phyloP scores from a whole-genome alignment of 768 basidiomycete species.

The Coprinellus aureogranulatus region DNA sequence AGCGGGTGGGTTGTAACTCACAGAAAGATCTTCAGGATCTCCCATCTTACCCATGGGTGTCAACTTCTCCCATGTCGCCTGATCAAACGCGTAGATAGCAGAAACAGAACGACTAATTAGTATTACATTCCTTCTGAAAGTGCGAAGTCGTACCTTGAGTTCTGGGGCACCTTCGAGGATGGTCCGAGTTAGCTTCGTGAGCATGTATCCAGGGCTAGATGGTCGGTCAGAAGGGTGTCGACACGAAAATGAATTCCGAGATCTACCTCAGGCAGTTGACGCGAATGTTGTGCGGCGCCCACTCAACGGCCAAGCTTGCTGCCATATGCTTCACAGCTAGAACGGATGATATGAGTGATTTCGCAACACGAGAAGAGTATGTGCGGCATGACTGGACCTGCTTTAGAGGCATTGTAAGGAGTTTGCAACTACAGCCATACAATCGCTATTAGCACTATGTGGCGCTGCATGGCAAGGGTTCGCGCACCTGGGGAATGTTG shows the following conservation, averaged over 20 bases:
- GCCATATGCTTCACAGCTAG: constrained; percentile 93
- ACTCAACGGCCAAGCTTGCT: constrained; percentile 88
- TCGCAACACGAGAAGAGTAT: too few species aligned
- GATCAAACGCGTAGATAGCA: constrained; percentile 4
- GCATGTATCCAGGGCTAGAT: constrained; percentile 91
- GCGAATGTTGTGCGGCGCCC: constrained; percentile 86
- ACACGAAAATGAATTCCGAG: constrained; percentile 2
- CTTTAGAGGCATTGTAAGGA: constrained; percentile 95
- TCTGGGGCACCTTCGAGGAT: constrained; percentile 74
- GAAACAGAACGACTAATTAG: too few species aligned
- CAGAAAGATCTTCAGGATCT: constrained; percentile 88
- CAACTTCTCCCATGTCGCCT: constrained; percentile 81
- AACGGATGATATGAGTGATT: too few species aligned
- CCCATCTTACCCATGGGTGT: constrained; percentile 93
- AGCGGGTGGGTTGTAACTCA: constrained; percentile 27
- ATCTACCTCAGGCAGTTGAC: constrained; percentile 76
- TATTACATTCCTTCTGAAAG: neutral
- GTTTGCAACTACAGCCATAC: constrained; percentile 64
- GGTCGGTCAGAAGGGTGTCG: neutral
- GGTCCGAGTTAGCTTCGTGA: constrained; percentile 83
- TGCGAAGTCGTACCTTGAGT: constrained; percentile 56
- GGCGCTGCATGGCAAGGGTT: neutral
- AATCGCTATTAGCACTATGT: constrained; percentile 3
- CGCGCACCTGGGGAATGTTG: constrained; percentile 78
- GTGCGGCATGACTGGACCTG: constrained; percentile 41